Evolutionary conservation across 2,329 filamentous ascomycete genomes (phyloP).

Genomic region (Cadophora sp.): DNA sequence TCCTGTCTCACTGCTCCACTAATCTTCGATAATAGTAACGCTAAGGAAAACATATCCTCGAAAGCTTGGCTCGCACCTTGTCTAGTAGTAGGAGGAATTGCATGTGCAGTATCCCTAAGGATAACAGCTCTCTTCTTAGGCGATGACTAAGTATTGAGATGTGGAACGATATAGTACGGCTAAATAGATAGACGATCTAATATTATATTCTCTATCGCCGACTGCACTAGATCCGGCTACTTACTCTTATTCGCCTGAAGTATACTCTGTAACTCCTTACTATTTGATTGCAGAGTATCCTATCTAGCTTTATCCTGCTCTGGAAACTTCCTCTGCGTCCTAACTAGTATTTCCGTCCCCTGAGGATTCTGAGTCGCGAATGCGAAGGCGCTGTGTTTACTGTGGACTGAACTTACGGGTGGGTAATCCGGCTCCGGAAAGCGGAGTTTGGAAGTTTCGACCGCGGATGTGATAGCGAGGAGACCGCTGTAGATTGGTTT

Average conservation of each 20-base stretch:
- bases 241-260: slow-evolving; percentile 44
- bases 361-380: slow-evolving; percentile 56
- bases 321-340: slow-evolving; percentile 50
- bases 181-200: slow-evolving; percentile 50
- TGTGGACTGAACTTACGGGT: slow-evolving; percentile 21
- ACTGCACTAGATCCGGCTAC: slow-evolving; percentile 49
- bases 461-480: slow-evolving; percentile 45
- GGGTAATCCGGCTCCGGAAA: slow-evolving; percentile 24
- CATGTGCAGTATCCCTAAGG: slow-evolving; percentile 56
- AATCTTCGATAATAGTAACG: slow-evolving; percentile 47
- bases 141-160: slow-evolving; percentile 50
- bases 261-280: slow-evolving; percentile 47
- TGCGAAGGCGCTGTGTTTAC: slow-evolving; percentile 52
- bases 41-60: slow-evolving; percentile 54
- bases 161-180: slow-evolving; percentile 53
- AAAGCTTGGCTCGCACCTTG: slow-evolving; percentile 51
- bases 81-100: slow-evolving; percentile 53
- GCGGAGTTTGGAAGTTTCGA: slow-evolving; percentile 34
- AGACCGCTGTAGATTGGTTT: slow-evolving; percentile 58
- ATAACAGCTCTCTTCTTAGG: slow-evolving; percentile 48
- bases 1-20: slow-evolving; percentile 35
- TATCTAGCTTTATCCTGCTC: slow-evolving; percentile 51
- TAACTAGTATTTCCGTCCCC: slow-evolving; percentile 56
- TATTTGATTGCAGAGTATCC: slow-evolving; percentile 50
- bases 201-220: slow-evolving; percentile 45